Evolutionary conservation across 139 green algal genomes (phyloP).

Genomic region (Desmodesmus armatus): DNA sequence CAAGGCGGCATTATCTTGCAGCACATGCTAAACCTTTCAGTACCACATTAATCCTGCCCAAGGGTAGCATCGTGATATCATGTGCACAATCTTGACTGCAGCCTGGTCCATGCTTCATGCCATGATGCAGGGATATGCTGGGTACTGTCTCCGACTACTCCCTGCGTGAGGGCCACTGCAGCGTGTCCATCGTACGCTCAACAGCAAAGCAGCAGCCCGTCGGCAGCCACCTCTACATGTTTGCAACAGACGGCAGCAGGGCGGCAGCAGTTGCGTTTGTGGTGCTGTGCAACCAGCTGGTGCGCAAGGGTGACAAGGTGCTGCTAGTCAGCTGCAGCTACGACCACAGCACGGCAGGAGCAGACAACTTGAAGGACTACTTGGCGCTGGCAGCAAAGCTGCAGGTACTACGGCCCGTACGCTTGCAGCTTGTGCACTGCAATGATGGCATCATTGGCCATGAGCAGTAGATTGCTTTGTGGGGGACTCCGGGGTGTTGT

Average conservation of each 20-base stretch:
- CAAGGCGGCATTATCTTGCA: too few relatives aligned
- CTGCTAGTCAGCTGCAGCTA: conserved; percentile 33
- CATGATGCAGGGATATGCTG: conserved; percentile 60
- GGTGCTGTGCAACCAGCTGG: conserved; percentile 55
- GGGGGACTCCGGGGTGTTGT: too few relatives aligned
- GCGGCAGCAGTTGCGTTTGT: conserved; percentile 61
- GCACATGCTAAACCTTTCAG: too few relatives aligned
- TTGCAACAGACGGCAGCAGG: conserved; percentile 61
- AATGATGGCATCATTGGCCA: too few relatives aligned
- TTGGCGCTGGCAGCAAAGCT: conserved; percentile 11
- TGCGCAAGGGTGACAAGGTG: background rate
- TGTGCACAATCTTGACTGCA: background rate
- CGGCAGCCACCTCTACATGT: conserved; percentile 50
- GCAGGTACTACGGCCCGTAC: too few relatives aligned
- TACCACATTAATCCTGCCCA: too few relatives aligned
- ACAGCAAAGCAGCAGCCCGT: conserved; percentile 22
- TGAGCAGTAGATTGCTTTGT: too few relatives aligned
- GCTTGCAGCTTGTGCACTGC: too few relatives aligned
- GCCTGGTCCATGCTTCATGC: too few relatives aligned
- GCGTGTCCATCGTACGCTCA: conserved; percentile 58
- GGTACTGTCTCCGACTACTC: conserved; percentile 65
- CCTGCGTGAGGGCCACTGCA: conserved; percentile 52
- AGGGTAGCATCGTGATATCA: background rate
- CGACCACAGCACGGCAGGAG: background rate
- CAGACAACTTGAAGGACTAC: conserved; percentile 13